Evolutionary conservation across 495 filamentous ascomycete species (phyloP), one percentile per base, ranked within the genome.

Genomic region (Aspergillus panamensis): DNA sequence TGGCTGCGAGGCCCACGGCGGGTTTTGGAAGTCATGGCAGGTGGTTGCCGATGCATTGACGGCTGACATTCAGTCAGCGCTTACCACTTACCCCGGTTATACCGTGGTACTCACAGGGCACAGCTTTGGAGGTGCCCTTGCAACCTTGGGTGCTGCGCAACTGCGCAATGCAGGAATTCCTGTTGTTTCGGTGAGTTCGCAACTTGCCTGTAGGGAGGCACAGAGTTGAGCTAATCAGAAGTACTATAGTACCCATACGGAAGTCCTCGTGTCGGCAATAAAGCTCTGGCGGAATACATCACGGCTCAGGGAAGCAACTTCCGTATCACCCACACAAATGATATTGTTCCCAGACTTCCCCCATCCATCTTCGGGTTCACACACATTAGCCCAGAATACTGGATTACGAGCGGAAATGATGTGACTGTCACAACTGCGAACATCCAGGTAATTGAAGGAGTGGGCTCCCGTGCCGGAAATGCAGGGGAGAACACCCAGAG

Each of bases 311-410:
- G 67, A 29, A 55, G 47, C 39, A 64, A 83, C 59, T 89, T 74
- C 73, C 82, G 89, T 58, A 75, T 87, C 31, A 91, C 89, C 3
- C 86, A 91, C 64, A 63, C 66, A 13, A 74, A 86, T 62, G 89
- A 92, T 69, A 78, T 84, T 1, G 81, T 91, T 0, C 85, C 89
- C 2, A 74, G 80, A 3, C 66, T 89, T 20, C 87, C 88, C 1
- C 85, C 84, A 3, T 60, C 74, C 25, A 6, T 69, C 12, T 54
- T 81, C 21, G 82, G 81, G 16, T 91, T 77, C 69, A 69, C 71
- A 37, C 88, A 91, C 62, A 74, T 81, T 6, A 82, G 77, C 47
- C 87, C 87, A 0, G 89, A 92, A 72, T 90, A 84, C 69, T 91
- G 78, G 71, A 78, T 85, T 50, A 72, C 69, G 16, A 75, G 62